Base-by-base conservation (phyloP, 2,329 filamentous ascomycete species). In the Incumbomyces delicatus region DNA sequence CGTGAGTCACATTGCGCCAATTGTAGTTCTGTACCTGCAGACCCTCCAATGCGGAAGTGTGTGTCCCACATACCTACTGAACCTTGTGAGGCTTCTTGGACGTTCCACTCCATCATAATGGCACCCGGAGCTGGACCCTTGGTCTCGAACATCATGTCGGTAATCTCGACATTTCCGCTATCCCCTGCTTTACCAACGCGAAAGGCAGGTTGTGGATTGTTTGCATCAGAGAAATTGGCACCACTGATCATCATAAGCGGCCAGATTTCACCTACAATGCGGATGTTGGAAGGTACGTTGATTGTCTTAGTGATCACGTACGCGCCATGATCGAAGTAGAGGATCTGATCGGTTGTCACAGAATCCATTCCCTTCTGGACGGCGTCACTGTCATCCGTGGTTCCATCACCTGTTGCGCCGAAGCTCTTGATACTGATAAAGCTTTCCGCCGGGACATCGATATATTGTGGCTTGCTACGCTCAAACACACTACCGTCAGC, bases 1-100 rank as follows among this genome's bases (percentile, higher is more conserved):
- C 81, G 85, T 75, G 94, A 94, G 63, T 77, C 66, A 70, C 89
- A 95, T 46, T 74, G 81, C 63, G 86, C 75, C 14, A 82, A 83
- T 66, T 94, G 86, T 13, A 96, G 76, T 54, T 85, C 68, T 22
- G 89, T 94, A 50, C 90, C 90, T 3, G 85, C 82, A 46, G 83
- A 81, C 36, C 92, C 92, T 58, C 88, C 90, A 57, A 98, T 78
- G 60, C 92, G 87, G 69, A 92, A 83, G 72, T 98, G 92, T n/a
- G 89, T 82, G 60, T 98, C 92, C 86, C 89, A 98, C 67, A 95
- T 81, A 52, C 80, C 90, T 16, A 81, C 81, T 1, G 80, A 77
- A 39, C 87, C 87, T 48, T 81, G 75, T 66, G 72, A 56, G 2
- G 75, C 63, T 31, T 80, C 82, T 36, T 78, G 79, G 35, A 95